phyloP scores from a whole-genome alignment of 208 protist species.

The Trypanosomatidae sp. region DNA sequence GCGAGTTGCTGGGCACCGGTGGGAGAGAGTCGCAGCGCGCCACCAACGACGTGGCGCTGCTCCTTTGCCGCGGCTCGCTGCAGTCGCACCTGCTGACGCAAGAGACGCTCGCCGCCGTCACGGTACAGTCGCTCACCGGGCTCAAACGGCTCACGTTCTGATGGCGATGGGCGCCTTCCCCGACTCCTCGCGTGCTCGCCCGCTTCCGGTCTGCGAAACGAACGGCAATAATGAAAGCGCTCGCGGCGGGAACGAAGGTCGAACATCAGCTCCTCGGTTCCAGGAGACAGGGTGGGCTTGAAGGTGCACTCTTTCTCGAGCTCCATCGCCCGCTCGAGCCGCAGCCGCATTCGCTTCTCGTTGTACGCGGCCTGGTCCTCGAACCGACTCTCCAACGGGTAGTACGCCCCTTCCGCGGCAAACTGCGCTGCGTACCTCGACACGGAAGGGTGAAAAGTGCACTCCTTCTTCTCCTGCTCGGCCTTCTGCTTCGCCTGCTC shows the following conservation, averaged over 20 bases:
- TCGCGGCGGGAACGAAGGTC: constrained; percentile 15
- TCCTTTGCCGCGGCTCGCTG: constrained; percentile 33
- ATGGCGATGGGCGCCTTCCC: neutral
- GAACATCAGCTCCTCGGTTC: constrained; percentile 39
- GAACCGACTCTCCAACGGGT: constrained; percentile 33
- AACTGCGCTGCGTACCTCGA: constrained; percentile 43
- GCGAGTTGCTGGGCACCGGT: constrained; percentile 35
- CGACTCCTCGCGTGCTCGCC: neutral
- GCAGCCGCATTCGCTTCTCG: constrained; percentile 36
- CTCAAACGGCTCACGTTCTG: constrained; percentile 41
- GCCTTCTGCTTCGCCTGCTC: constrained; percentile 20
- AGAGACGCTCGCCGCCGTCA: constrained; percentile 68
- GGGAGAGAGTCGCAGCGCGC: constrained; percentile 31
- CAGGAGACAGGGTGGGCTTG: constrained; percentile 43
- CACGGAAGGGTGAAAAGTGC: constrained; percentile 67
- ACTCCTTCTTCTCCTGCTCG: constrained; percentile 34
- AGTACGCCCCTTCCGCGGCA: constrained; percentile 23
- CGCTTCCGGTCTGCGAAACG: neutral
- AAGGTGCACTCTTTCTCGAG: constrained; percentile 53
- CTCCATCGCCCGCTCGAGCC: constrained; percentile 35
- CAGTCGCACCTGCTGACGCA: constrained; percentile 76
- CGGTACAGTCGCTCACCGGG: constrained; percentile 71
- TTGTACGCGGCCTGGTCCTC: constrained; percentile 25
- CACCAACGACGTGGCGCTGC: constrained; percentile 44
- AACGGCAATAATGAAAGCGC: neutral